phyloP scores from a whole-genome alignment of 2,329 filamentous ascomycete species.

The Sporothrix brunneoviolacea region DNA sequence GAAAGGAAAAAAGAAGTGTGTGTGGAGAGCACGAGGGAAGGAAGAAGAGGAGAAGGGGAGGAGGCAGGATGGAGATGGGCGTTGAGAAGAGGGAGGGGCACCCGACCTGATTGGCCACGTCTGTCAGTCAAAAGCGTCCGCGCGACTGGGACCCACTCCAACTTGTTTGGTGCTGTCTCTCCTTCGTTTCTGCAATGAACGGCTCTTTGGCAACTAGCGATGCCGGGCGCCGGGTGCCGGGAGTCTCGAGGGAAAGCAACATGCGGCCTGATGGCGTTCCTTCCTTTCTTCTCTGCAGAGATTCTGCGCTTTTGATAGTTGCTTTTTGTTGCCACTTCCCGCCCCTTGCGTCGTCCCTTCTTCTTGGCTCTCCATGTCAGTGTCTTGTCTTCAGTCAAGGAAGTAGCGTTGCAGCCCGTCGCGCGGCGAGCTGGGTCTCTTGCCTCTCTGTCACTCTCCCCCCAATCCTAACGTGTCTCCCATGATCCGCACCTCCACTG shows the following conservation, averaged over 20 bases:
- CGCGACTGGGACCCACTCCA: conserved; percentile 7
- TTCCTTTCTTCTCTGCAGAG: neutral
- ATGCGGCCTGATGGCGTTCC: neutral
- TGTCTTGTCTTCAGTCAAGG: neutral
- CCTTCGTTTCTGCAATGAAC: neutral
- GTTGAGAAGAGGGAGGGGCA: conserved; percentile 6
- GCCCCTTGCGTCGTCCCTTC: neutral
- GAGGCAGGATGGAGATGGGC: conserved; percentile 1
- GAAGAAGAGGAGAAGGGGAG: neutral
- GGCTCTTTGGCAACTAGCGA: neutral
- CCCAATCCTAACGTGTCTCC: too few species aligned
- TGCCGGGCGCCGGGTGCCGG: neutral
- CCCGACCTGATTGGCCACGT: conserved; percentile 4
- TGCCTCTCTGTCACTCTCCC: neutral
- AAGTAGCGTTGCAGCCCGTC: conserved; percentile 1
- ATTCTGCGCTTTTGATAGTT: neutral
- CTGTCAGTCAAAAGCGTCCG: neutral
- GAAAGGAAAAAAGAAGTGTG: conserved; percentile 7
- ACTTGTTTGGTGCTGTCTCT: neutral
- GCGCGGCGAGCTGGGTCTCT: neutral
- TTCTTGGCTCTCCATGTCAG: neutral
- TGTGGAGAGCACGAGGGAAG: conserved; percentile 4
- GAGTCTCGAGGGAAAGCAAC: neutral
- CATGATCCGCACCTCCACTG: too few species aligned
- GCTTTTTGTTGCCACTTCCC: conserved; percentile 1